Conservation (phyloP, 2,329 filamentous ascomycete species). For the Parastagonospora nodorum region DNA sequence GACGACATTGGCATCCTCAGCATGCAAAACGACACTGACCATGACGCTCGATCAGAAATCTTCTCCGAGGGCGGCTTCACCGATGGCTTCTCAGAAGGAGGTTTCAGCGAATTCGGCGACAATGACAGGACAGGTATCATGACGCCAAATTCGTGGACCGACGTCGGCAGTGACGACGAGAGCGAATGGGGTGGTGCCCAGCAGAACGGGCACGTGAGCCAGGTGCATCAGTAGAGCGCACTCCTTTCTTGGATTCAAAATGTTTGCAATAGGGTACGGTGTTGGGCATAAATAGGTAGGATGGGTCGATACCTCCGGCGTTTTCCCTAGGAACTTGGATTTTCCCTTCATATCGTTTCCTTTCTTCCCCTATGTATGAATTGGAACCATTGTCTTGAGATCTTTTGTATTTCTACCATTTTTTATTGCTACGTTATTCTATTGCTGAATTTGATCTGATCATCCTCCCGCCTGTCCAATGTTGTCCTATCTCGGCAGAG, state of each 20-base stretch:
- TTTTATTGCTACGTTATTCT: too few species aligned
- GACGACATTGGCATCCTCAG: constrained; percentile 43
- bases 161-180: constrained; percentile 47
- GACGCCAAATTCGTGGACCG: constrained; percentile 48
- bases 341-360: too few species aligned
- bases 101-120: constrained; percentile 37
- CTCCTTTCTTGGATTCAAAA: not conserved
- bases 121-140: constrained; percentile 34
- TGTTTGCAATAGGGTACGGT: not conserved
- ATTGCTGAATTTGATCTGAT: too few species aligned
- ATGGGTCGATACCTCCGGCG: not conserved
- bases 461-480: too few species aligned
- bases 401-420: too few species aligned
- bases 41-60: constrained; percentile 41
- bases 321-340: not conserved
- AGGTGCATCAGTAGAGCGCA: constrained; percentile 29
- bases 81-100: constrained; percentile 40
- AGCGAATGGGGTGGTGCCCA: constrained; percentile 43
- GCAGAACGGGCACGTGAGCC: constrained; percentile 33
- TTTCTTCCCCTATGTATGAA: too few species aligned
- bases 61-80: constrained; percentile 45
- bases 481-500: too few species aligned
- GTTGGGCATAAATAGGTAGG: constrained; percentile 46
- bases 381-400: too few species aligned
- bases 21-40: constrained; percentile 41